Base-by-base conservation (phyloP, 1,139 yeast genomes). In the Lodderomyces margitis region DNA sequence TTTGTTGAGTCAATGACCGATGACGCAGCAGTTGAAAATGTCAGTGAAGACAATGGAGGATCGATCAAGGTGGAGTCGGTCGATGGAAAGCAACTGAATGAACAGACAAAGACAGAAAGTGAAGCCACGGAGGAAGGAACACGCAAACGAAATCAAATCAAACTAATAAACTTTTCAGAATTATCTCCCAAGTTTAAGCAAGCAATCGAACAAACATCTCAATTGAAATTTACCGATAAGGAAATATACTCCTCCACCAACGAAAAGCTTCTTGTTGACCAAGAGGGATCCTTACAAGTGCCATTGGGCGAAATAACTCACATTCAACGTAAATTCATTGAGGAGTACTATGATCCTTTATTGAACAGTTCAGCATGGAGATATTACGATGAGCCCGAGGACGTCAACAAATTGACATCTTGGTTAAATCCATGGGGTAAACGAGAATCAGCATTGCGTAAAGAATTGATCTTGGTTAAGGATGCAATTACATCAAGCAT, bases 401-500 rank as follows among this genome's bases (percentile, higher is more conserved):
- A 86, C 41, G 61, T 91, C 27, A 76, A 74, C 2, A 58, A 57
- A n/a, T 60, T 92, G 23, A 49, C 83, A 6, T 57, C 64, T 10
- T 86, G 95, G 88, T 69, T 91, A 42, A 81, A 84, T 53, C 82
- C 80, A 6, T 78, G 82, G 74, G 98, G 98, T 3, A 68, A 67
- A 40, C 70, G 96, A 36, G 98, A 92, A 57, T 71, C 81, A 8
- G 71, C 67, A 32, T 70, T 92, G 36, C 64, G 77, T 30, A 83
- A 83, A 48, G 96, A 87, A 54, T 61, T 89, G 40, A 50, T 61
- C 8, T 63, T 65, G 4, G 71, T 81, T 6, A 75, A 78, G 49
- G 82, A 77, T 9, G 74, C 76, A 15, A 74, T 91, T 14, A 56
- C 61, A 16, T 66, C 72, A 10, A 77, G 89, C 53, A 77, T 87